A percentile compares a stretch with the other conserved stretches of the same genome.
phyloP scores from a whole-genome alignment of 495 filamentous ascomycete species.

The Penicillium steckii region DNA sequence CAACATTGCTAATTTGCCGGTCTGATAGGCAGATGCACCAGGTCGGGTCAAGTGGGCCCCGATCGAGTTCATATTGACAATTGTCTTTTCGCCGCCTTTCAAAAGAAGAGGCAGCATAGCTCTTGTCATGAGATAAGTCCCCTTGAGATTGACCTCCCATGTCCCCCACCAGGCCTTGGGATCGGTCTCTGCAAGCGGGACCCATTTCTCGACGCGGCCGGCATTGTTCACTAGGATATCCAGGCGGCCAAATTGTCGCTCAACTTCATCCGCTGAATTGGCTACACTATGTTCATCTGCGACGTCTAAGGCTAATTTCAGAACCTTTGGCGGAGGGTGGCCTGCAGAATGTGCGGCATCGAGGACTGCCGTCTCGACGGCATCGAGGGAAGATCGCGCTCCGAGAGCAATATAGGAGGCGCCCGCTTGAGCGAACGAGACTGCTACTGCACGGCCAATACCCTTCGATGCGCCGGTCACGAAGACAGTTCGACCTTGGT shows the following conservation, averaged over 20 bases:
- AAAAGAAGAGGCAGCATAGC: slow-evolving; percentile 42
- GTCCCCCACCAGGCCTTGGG: slow-evolving; percentile 40
- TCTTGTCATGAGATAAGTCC: slow-evolving; percentile 33
- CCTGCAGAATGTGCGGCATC: background rate
- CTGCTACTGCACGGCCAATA: background rate
- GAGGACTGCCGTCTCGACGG: background rate
- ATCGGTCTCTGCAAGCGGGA: slow-evolving; percentile 23
- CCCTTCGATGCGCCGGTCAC: background rate
- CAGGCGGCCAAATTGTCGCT: slow-evolving; percentile 26
- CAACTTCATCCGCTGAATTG: background rate
- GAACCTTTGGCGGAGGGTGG: background rate
- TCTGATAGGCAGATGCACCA: slow-evolving; percentile 33
- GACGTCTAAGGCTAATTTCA: background rate
- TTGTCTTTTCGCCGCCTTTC: slow-evolving; percentile 31
- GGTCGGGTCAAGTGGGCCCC: slow-evolving; percentile 20
- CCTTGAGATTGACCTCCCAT: slow-evolving; percentile 44
- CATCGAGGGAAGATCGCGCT: background rate
- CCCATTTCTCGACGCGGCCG: slow-evolving; percentile 12
- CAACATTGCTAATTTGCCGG: slow-evolving; percentile 37
- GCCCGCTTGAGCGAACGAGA: background rate
- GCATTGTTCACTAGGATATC: slow-evolving; percentile 51
- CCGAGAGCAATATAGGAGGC: background rate
- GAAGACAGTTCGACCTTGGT: background rate
- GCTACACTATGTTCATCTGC: background rate
- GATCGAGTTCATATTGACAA: slow-evolving; percentile 31